A percentile compares a stretch with the other conserved stretches of the same genome.
These are phyloP conservation scores for Pezicula neosporulosa DNA, from an alignment of 2,329 filamentous ascomycete genomes.

Conservation along the genomic window DNA sequence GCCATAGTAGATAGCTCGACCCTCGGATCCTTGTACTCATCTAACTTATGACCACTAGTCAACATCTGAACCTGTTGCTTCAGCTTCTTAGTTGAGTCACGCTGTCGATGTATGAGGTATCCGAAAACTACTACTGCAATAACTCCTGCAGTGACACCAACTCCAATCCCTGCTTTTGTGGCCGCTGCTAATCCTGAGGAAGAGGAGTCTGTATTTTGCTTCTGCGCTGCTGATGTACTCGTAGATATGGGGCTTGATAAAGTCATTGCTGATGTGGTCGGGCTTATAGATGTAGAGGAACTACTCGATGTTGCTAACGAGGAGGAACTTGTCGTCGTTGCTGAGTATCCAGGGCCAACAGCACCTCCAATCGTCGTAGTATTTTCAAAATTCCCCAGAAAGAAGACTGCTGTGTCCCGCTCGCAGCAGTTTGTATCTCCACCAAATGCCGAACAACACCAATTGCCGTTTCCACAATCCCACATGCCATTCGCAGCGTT, in stretches of 20 bases:
- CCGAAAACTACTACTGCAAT: neutral
- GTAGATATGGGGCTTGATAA: neutral
- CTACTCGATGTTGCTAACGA: neutral
- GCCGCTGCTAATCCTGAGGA: neutral
- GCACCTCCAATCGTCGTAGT: neutral
- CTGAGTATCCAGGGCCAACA: neutral
- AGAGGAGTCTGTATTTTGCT: no score
- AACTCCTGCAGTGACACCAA: neutral
- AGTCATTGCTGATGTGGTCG: neutral
- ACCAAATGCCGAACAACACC: neutral
- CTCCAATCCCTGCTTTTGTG: neutral
- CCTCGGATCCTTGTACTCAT: neutral
- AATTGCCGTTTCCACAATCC: neutral
- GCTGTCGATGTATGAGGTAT: neutral
- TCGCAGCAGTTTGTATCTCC: neutral
- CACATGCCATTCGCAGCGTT: neutral
- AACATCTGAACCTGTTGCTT: slow-evolving; percentile 1
- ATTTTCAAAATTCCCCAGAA: neutral
- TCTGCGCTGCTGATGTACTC: neutral
- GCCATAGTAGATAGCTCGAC: neutral
- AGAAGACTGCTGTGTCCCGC: neutral
- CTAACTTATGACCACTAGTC: neutral
- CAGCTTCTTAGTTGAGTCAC: slow-evolving; percentile 4
- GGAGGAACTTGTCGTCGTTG: neutral
- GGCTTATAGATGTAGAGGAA: neutral